phyloP scores from a whole-genome alignment of 192 early-diverging fungal genomes.

The Neocallimastix lanati region DNA sequence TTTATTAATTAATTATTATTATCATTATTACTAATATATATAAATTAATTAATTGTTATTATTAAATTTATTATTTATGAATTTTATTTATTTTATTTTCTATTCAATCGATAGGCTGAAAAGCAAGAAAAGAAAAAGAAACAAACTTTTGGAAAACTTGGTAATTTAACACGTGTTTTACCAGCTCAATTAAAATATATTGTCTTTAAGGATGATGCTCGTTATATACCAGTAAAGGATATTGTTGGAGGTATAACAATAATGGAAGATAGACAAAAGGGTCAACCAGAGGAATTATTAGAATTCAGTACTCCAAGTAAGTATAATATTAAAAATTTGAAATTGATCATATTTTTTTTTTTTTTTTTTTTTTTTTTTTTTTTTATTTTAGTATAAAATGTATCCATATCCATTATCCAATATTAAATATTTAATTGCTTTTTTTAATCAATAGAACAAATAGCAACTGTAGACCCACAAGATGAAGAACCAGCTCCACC shows the following conservation, averaged over 20 bases:
- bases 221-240: constrained; percentile 81
- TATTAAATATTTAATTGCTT: too few relatives aligned
- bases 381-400: too few relatives aligned
- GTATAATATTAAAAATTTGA: not conserved
- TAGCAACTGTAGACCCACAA: constrained; percentile 13
- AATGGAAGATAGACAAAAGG: constrained; percentile 53
- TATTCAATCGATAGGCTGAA: too few relatives aligned
- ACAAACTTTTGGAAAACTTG: constrained; percentile 48
- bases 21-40: too few relatives aligned
- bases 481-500: constrained; percentile 48
- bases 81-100: too few relatives aligned
- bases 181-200: constrained; percentile 75
- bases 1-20: too few relatives aligned
- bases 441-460: constrained; percentile 6
- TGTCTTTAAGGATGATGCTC: constrained; percentile 60
- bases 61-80: too few relatives aligned
- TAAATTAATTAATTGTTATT: too few relatives aligned
- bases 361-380: not conserved
- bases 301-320: constrained; percentile 18
- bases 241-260: constrained; percentile 72
- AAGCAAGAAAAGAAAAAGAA: constrained; percentile 57
- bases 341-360: not conserved
- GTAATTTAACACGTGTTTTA: constrained; percentile 75
- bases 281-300: constrained; percentile 70
- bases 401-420: too few relatives aligned